Evolutionary conservation across 2,329 filamentous ascomycete species (phyloP), one percentile per base, ranked within the genome.

Genomic region (Fusarium fracticaudum): DNA sequence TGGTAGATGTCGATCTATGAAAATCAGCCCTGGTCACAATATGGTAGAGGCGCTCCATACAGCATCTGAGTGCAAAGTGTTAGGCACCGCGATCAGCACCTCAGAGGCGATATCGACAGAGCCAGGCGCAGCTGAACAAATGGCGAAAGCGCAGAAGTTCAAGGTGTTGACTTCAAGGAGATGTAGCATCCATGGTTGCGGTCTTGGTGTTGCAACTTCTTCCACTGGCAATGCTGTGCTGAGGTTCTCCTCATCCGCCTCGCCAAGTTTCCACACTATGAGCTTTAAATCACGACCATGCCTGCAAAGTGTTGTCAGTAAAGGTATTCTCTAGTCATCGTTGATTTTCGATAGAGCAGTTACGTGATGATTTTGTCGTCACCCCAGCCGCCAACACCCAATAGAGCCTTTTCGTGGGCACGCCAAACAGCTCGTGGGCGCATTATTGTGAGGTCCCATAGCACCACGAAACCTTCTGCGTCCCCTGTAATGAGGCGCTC

Each of bases 211-310:
- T 35, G 81, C 81, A 4, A 80, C 84, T 53, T 84, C 83, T 70
- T 97, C 94, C 38, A 96, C 88, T 0, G 96, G 96, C 18, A 97
- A 85, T 14, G 85, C 85, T 40, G 87, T 91, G 77, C 91, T 93
- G 73, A 98, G 85, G 22, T 85, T 81, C 29, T 86, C 81, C 78
- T 96, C 92, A 62, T 93, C 90, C 14, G 85, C 81, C 40, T 80
- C 78, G 18, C 86, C 84, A 20, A 98, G 80, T 78, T 93, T 92
- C 96, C 96, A 99, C 24, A 97, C 92, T 29, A 93, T 87, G 54
- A 98, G 87, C 79, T 91, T 93, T 80, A 96, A 93, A 80, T 99
- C 96, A 80, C 96, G 90, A 20, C 96, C 96, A 84, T 98, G 95
- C 41, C 95, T 98, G 66, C 8, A 9, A 6, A 31, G 5, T 14